These are phyloP conservation scores for Ramaria sp. DNA, from an alignment of 768 basidiomycete species.

Conservation along the genomic window DNA sequence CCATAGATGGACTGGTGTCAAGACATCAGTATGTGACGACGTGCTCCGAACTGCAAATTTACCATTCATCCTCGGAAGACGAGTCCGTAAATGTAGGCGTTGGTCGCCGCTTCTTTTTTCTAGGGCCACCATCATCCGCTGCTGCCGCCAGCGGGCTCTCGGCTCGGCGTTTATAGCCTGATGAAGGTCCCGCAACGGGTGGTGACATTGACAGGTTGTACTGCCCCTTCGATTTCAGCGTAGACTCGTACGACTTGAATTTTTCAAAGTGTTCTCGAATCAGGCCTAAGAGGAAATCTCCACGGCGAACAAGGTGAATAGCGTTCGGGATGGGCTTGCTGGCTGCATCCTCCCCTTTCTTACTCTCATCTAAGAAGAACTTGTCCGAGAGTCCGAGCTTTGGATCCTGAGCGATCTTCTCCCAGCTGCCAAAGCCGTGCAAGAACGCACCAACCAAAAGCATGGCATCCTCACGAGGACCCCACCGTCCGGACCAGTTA, in stretches of 20 bases:
- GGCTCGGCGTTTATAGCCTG: constrained; percentile 66
- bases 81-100: constrained; percentile 96
- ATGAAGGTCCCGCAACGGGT: constrained; percentile 41
- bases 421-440: constrained; percentile 97
- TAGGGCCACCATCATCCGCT: constrained; percentile 52
- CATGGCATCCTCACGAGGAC: constrained; percentile 85
- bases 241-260: constrained; percentile 78
- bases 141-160: constrained; percentile 81
- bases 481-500: constrained; percentile 97
- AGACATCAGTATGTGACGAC: not conserved
- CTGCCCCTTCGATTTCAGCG: constrained; percentile 59
- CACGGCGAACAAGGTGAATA: constrained; percentile 94
- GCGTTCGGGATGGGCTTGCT: constrained; percentile 91
- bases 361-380: constrained; percentile 97
- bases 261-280: constrained; percentile 86
- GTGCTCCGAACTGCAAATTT: constrained; percentile 9
- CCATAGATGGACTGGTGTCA: constrained; percentile 77
- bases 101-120: constrained; percentile 84
- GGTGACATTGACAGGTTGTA: constrained; percentile 67
- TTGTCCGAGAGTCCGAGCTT: constrained; percentile 79
- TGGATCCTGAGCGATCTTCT: constrained; percentile 82
- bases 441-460: constrained; percentile 86
- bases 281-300: constrained; percentile 83
- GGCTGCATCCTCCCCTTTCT: constrained; percentile 80
- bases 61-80: constrained; percentile 88